Conservation (phyloP, 2,329 filamentous ascomycete species). For the Eurotiales sp. region DNA sequence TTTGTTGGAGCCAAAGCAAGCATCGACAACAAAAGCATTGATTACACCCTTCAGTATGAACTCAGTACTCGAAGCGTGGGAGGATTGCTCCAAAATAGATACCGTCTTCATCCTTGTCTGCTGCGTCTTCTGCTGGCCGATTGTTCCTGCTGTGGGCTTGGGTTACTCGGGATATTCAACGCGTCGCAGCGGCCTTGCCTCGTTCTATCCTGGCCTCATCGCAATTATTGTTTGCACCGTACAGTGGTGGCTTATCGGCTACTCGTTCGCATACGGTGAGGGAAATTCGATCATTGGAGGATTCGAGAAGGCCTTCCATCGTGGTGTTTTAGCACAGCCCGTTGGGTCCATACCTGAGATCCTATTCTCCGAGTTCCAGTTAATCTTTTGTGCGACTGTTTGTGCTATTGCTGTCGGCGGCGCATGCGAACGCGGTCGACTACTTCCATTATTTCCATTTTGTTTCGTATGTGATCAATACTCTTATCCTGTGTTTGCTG, state of each 20-base stretch:
- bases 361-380: conserved; percentile 51
- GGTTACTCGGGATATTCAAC: conserved; percentile 51
- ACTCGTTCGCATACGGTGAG: conserved; percentile 48
- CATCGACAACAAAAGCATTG: neutral
- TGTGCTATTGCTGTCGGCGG: conserved; percentile 51
- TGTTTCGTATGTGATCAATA: conserved; percentile 33
- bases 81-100: conserved; percentile 51
- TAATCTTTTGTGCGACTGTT: conserved; percentile 50
- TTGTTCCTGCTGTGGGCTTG: conserved; percentile 51
- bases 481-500: neutral
- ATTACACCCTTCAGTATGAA: neutral
- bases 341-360: conserved; percentile 50
- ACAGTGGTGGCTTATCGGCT: conserved; percentile 51
- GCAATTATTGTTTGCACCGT: conserved; percentile 48
- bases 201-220: conserved; percentile 47
- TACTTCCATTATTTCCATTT: conserved; percentile 47
- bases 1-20: neutral
- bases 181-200: conserved; percentile 46
- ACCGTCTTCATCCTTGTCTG: conserved; percentile 51
- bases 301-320: conserved; percentile 45
- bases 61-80: conserved; percentile 44
- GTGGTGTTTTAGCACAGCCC: conserved; percentile 45
- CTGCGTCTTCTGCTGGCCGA: conserved; percentile 51
- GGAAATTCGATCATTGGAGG: conserved; percentile 45
- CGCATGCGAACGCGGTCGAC: conserved; percentile 45